These are phyloP conservation scores for Sequoiadendron giganteum DNA, from an alignment of 75 land plant genomes.

Conservation along the genomic window DNA sequence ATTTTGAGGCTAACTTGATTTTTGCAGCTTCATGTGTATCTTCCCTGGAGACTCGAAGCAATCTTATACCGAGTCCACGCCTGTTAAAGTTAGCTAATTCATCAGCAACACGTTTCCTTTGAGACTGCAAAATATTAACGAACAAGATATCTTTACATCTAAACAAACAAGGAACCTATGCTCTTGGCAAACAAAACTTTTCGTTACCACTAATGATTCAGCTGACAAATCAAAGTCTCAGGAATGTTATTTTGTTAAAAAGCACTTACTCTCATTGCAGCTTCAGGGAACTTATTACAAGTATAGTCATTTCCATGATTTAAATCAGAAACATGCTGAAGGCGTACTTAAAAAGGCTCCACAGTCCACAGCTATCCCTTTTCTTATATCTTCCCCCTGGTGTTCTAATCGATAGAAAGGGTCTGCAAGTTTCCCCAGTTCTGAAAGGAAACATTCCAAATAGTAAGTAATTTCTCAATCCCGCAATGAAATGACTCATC, in stretches of 20 bases:
- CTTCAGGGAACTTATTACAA: constrained; percentile 69
- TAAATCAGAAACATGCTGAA: constrained; percentile 72
- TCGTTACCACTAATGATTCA: too few relatives aligned
- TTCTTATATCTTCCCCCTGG: constrained; percentile 72
- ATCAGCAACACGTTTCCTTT: constrained; percentile 78
- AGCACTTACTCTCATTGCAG: constrained; percentile 63
- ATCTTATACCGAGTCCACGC: constrained; percentile 71
- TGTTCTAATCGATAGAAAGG: constrained; percentile 94
- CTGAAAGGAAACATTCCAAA: constrained; percentile 29
- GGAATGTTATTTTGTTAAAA: background rate
- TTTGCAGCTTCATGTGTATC: constrained; percentile 63
- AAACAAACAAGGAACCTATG: too few relatives aligned
- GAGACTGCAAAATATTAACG: constrained; percentile 40
- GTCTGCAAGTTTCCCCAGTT: constrained; percentile 81
- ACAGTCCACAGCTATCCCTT: constrained; percentile 87
- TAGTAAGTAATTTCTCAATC: background rate
- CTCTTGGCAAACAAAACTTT: background rate
- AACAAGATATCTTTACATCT: background rate
- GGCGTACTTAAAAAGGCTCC: constrained; percentile 67
- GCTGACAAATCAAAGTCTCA: background rate
- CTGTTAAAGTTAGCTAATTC: constrained; percentile 67
- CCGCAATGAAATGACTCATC: background rate
- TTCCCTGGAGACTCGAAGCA: constrained; percentile 69
- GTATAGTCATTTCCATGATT: constrained; percentile 82
- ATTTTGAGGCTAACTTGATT: constrained; percentile 64